These are phyloP conservation scores for Pyrenochaeta sp. DNA, from an alignment of 2,329 filamentous ascomycete species.

Conservation along the genomic window DNA sequence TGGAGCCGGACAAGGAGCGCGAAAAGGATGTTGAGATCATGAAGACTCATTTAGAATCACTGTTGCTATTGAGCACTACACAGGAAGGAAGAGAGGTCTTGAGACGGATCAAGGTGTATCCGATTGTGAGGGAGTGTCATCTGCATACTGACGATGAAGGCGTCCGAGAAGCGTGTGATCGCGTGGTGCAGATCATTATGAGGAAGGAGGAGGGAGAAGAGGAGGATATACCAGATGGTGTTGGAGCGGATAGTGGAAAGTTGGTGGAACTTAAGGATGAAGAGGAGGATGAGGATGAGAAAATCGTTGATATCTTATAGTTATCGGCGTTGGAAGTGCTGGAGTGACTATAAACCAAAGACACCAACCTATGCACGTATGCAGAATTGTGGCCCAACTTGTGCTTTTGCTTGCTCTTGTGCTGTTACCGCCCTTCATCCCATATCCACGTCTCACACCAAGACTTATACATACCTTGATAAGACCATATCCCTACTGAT, in stretches of 20 bases:
- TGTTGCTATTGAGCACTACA: slow-evolving; percentile 83
- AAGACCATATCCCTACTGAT: too few species aligned
- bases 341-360: background rate
- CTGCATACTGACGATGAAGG: slow-evolving; percentile 77
- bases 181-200: slow-evolving; percentile 88
- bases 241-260: slow-evolving; percentile 31
- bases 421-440: too few species aligned
- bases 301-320: slow-evolving; percentile 46
- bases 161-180: slow-evolving; percentile 84
- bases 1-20: slow-evolving; percentile 87
- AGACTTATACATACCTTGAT: too few species aligned
- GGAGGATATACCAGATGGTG: slow-evolving; percentile 47
- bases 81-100: slow-evolving; percentile 76
- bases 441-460: too few species aligned
- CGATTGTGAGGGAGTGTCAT: slow-evolving; percentile 87
- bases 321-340: background rate
- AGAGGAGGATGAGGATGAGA: slow-evolving; percentile 48
- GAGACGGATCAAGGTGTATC: slow-evolving; percentile 83
- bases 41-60: slow-evolving; percentile 86
- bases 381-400: too few species aligned
- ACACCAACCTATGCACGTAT: background rate
- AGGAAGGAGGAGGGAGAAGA: slow-evolving; percentile 74
- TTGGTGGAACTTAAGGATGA: slow-evolving; percentile 40
- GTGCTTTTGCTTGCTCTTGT: too few species aligned
- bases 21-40: slow-evolving; percentile 80